A percentile compares a stretch with the other conserved stretches of the same genome.
These are phyloP conservation scores for Lachnellula occidentalis DNA, from an alignment of 2,329 filamentous ascomycete species.

Conservation along the genomic window DNA sequence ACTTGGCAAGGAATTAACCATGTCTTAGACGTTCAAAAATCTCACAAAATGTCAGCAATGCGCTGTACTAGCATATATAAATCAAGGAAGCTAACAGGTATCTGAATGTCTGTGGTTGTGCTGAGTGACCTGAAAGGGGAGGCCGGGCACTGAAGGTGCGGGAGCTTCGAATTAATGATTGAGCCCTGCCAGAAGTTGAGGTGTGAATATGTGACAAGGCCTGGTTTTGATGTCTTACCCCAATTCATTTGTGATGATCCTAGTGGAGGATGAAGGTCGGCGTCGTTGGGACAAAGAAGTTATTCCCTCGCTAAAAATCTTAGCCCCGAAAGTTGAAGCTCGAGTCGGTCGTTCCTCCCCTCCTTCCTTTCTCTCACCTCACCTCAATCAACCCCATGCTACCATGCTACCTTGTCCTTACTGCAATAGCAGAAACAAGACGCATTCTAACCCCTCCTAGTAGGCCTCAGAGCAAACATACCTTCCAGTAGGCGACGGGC, in stretches of 20 bases:
- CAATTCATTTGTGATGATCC: not conserved
- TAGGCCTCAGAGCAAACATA: not conserved
- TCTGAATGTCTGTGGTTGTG: not conserved
- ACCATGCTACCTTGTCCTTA: too few relatives aligned
- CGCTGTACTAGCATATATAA: not conserved
- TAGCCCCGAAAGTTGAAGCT: not conserved
- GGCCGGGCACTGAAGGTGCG: not conserved
- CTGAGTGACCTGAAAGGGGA: not conserved
- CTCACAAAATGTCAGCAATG: not conserved
- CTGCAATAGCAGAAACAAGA: not conserved
- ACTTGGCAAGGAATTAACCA: constrained; percentile 3
- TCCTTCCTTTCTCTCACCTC: not conserved
- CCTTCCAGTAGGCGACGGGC: not conserved
- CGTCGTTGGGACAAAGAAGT: not conserved
- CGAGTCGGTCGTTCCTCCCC: not conserved
- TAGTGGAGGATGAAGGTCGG: not conserved
- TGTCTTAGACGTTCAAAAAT: not conserved
- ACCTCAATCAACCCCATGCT: not conserved
- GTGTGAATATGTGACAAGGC: not conserved
- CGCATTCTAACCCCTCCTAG: not conserved
- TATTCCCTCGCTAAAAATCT: not conserved
- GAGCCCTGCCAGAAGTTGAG: too few relatives aligned
- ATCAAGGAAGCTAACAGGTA: not conserved
- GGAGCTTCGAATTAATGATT: not conserved
- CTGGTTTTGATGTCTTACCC: not conserved